phyloP scores from a whole-genome alignment of 495 filamentous ascomycete genomes.

The Lasiosphaeris hirsuta region DNA sequence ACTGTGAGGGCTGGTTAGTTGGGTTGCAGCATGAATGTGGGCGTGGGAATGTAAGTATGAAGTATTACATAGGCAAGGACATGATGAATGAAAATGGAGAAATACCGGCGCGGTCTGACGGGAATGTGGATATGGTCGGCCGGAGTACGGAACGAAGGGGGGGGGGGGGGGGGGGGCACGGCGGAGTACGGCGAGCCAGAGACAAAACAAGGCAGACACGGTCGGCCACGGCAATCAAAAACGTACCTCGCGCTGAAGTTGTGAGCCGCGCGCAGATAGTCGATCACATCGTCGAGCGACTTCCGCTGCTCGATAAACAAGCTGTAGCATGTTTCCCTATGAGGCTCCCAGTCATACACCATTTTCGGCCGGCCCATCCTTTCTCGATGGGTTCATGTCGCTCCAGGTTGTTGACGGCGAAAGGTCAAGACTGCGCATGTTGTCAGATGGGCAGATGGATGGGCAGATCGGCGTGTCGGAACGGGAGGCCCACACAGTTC shows the following conservation, averaged over 20 bases:
- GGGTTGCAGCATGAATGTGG: conserved; percentile 10
- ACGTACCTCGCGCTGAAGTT: conserved; percentile 63
- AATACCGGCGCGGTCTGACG: neutral
- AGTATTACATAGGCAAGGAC: neutral
- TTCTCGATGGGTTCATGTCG: too few relatives aligned
- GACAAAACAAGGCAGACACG: neutral
- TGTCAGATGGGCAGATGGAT: neutral
- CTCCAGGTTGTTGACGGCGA: too few relatives aligned
- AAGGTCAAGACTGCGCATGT: neutral
- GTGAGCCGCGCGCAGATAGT: conserved; percentile 56
- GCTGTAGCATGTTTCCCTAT: conserved; percentile 63
- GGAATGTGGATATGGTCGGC: neutral
- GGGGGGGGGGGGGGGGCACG: conserved; percentile 14
- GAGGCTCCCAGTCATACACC: conserved; percentile 74
- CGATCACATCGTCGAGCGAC: conserved; percentile 64
- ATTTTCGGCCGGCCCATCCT: conserved; percentile 41
- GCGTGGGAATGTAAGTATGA: neutral
- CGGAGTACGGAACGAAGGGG: too few relatives aligned
- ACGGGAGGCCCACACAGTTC: neutral
- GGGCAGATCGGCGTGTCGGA: conserved; percentile 3
- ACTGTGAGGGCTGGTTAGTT: conserved; percentile 36
- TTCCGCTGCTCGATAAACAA: conserved; percentile 73
- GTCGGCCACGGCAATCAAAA: conserved; percentile 1
- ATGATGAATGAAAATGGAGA: neutral
- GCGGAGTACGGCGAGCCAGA: conserved; percentile 13